Base-by-base conservation (phyloP, 139 green algal species). In the Coelastrella sp. region DNA sequence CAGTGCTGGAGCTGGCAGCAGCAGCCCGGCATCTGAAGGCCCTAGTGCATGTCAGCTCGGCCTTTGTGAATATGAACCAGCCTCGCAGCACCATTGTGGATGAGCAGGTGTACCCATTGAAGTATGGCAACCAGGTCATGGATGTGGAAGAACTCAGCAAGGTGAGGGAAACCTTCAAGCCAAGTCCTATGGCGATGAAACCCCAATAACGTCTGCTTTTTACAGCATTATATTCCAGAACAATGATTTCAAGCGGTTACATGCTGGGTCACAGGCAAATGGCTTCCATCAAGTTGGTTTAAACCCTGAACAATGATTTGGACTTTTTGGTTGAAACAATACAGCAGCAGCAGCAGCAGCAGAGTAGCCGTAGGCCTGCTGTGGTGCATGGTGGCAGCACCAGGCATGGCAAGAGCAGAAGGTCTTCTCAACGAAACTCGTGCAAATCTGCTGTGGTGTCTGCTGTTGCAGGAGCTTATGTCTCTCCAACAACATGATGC, bases 21-120 rank as follows among this genome's bases (percentile, higher is more conserved):
- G 22, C 79, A 60, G 59, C 57, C 10, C 24, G 63, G 10, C 79
- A 91, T 49, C 76, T 94, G 73, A 49, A 61, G 11, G 58, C 57
- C 8, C 92, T 95, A 35, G 87, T 95, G 70, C 91, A 95, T 79
- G 91, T 95, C 63, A 94, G 90, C 72, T 90, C 84, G n/a, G 80
- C 91, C 1, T 95, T 90, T 80, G 91, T 92, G 59, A 94, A 93
- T 90, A 85, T 94, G 60, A 89, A 90, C 76, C 66, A 82, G 76
- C 89, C 88, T 5, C 87, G 84, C 75, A 89, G 92, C 65, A 89
- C 80, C 73, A 90, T 61, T 11, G 92, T 94, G 35, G 66, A 90
- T 63, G 94, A 96, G 90, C n/a, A 82, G 20, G 61, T 96, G 59
- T 93, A 93, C 66, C 94, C 94, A n/a, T 91, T 96, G 22, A 91